Conservation (phyloP, 495 filamentous ascomycete genomes). For the Hyaloscypha variabilis region DNA sequence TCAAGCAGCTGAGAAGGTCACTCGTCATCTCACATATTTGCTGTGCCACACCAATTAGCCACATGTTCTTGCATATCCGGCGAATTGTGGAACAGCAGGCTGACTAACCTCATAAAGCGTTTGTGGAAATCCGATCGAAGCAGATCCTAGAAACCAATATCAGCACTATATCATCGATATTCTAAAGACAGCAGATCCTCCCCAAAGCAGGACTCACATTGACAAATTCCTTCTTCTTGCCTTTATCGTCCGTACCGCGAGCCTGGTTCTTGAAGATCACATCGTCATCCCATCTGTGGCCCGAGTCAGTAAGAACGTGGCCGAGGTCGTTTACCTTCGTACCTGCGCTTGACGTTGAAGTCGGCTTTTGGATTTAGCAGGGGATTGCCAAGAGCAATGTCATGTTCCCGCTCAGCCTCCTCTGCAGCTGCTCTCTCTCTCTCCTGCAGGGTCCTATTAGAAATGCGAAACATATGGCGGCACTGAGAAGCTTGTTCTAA, state of each 20-base stretch:
- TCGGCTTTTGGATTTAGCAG: slow-evolving; percentile 75
- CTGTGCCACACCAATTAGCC: slow-evolving; percentile 49
- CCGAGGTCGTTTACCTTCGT: slow-evolving; percentile 12
- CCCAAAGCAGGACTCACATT: slow-evolving; percentile 62
- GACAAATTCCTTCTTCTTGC: slow-evolving; percentile 92
- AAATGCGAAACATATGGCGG: not conserved
- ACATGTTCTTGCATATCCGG: not conserved
- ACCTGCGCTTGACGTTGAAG: slow-evolving; percentile 71
- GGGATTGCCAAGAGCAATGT: slow-evolving; percentile 93
- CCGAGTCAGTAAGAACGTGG: slow-evolving; percentile 40
- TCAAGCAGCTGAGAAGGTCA: not conserved
- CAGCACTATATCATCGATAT: slow-evolving; percentile 7
- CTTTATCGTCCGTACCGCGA: slow-evolving; percentile 87
- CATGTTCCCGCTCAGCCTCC: slow-evolving; percentile 78
- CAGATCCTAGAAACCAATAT: slow-evolving; percentile 63
- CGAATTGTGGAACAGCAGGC: not conserved
- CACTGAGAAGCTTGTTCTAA: slow-evolving; percentile 36
- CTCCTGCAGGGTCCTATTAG: slow-evolving; percentile 51
- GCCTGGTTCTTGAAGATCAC: slow-evolving; percentile 99
- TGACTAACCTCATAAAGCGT: slow-evolving; percentile 78
- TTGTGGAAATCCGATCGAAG: slow-evolving; percentile 96
- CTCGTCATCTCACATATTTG: slow-evolving; percentile 66
- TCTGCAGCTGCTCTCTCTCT: slow-evolving; percentile 75
- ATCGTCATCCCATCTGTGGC: slow-evolving; percentile 88
- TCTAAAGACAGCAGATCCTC: not conserved